Evolutionary conservation across 495 filamentous ascomycete species (phyloP).

Genomic region (Amorphotheca resinae): DNA sequence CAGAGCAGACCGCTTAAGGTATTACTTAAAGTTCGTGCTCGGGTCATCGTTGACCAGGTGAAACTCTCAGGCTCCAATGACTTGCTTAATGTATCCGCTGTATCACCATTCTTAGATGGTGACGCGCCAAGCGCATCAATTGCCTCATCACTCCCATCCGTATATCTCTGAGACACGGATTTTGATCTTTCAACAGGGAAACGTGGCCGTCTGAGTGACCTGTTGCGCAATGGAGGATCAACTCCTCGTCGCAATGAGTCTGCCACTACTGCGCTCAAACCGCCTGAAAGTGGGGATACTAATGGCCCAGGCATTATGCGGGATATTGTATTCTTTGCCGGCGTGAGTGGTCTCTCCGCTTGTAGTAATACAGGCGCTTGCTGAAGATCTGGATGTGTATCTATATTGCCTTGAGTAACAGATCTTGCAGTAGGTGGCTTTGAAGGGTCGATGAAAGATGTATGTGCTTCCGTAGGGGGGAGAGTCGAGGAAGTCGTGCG

Average conservation of each 20-base stretch:
- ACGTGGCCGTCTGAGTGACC: conserved; percentile 2
- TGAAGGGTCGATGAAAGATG: conserved; percentile 2
- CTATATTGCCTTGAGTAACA: conserved; percentile 13
- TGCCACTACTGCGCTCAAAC: conserved; percentile 47
- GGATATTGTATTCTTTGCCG: conserved; percentile 19
- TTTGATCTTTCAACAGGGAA: conserved; percentile 12
- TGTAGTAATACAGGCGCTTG: conserved; percentile 9
- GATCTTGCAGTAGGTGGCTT: conserved; percentile 7
- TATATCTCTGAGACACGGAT: conserved; percentile 14
- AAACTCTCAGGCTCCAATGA: conserved; percentile 7
- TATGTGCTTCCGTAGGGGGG: conserved; percentile 14
- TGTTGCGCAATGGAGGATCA: conserved; percentile 16
- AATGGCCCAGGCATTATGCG: conserved; percentile 32
- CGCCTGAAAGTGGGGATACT: conserved; percentile 38
- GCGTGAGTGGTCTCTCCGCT: conserved; percentile 15
- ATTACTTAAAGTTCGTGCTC: conserved; percentile 34
- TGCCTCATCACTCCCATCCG: conserved; percentile 6
- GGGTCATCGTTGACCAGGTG: conserved; percentile 22
- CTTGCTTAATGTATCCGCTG: conserved; percentile 7
- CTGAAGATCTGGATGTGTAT: conserved; percentile 18
- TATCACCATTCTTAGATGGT: conserved; percentile 3
- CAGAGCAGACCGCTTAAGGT: conserved; percentile 34
- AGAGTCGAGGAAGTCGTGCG: conserved; percentile 8
- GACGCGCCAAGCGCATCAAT: conserved; percentile 9
- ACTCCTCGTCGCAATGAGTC: conserved; percentile 46